Conservation (phyloP, 495 filamentous ascomycete genomes). For the Hyaloscypha bicolor region DNA sequence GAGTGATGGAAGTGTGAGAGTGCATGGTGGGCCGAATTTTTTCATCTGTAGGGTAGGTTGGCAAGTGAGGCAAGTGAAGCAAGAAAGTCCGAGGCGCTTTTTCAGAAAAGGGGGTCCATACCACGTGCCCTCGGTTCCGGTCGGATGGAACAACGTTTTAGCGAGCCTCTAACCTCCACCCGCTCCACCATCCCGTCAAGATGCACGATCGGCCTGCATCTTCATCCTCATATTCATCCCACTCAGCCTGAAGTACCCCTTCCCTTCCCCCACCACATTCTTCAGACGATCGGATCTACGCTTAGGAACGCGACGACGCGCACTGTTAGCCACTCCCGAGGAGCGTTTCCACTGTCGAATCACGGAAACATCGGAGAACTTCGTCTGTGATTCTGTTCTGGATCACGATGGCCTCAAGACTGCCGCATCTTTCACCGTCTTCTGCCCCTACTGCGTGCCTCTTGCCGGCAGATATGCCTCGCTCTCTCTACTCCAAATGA, state of each 20-base stretch:
- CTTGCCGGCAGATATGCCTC: slow-evolving; percentile 9
- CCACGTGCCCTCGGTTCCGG: background rate
- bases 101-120: background rate
- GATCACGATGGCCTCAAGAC: background rate
- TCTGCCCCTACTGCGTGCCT: background rate
- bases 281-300: background rate
- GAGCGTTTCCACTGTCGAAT: background rate
- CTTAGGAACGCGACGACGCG: background rate
- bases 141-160: slow-evolving; percentile 3
- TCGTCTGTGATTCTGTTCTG: background rate
- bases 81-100: background rate
- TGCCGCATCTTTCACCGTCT: background rate
- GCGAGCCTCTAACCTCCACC: background rate
- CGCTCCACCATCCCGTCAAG: background rate
- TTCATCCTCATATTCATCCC: background rate
- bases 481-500: background rate
- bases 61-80: background rate
- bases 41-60: background rate
- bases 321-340: background rate
- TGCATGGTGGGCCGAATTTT: background rate
- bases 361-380: background rate
- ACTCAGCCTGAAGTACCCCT: slow-evolving; percentile 1
- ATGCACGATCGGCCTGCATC: background rate
- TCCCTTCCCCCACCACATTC: background rate
- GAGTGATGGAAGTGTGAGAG: background rate